phyloP scores from a whole-genome alignment of 345 rosid genomes.

The Kandelia obovata region DNA sequence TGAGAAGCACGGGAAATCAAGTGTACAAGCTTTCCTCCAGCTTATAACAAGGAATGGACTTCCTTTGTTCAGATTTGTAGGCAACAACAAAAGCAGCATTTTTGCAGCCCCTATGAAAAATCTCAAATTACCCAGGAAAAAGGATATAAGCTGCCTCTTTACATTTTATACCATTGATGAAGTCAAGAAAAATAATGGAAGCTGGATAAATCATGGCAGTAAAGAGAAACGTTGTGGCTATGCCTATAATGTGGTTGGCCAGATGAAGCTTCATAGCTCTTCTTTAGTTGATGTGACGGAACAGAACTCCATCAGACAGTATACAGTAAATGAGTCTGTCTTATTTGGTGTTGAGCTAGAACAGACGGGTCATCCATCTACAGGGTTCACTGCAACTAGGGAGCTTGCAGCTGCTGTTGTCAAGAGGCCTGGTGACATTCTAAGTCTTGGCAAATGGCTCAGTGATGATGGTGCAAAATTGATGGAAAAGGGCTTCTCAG shows the following conservation, averaged over 20 bases:
- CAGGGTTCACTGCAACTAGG: slow-evolving; percentile 21
- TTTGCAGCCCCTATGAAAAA: slow-evolving; percentile 64
- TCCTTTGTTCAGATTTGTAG: slow-evolving; percentile 62
- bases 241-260: slow-evolving; percentile 51
- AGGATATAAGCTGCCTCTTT: slow-evolving; percentile 37
- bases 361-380: slow-evolving; percentile 35
- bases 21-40: slow-evolving; percentile 56
- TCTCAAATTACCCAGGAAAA: slow-evolving; percentile 36
- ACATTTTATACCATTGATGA: slow-evolving; percentile 68
- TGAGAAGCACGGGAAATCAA: slow-evolving; percentile 35
- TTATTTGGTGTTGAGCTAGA: slow-evolving; percentile 43
- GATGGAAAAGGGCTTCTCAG: slow-evolving; percentile 15
- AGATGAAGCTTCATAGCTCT: slow-evolving; percentile 47
- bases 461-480: slow-evolving; percentile 13
- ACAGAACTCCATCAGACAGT: slow-evolving; percentile 26
- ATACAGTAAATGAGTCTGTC: slow-evolving; percentile 51
- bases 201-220: slow-evolving; percentile 61
- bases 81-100: slow-evolving; percentile 46
- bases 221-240: slow-evolving; percentile 53
- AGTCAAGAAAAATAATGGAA: slow-evolving; percentile 54
- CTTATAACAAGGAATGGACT: slow-evolving; percentile 57
- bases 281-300: slow-evolving; percentile 25
- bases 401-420: slow-evolving; percentile 73
- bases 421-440: slow-evolving; percentile 24
- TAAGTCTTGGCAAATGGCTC: slow-evolving; percentile 14